Percentiles rank a stretch among this genome's conserved stretches.
These are phyloP conservation scores for Solanum stenotomum DNA, from an alignment of 257 asterid species.

Conservation along the genomic window DNA sequence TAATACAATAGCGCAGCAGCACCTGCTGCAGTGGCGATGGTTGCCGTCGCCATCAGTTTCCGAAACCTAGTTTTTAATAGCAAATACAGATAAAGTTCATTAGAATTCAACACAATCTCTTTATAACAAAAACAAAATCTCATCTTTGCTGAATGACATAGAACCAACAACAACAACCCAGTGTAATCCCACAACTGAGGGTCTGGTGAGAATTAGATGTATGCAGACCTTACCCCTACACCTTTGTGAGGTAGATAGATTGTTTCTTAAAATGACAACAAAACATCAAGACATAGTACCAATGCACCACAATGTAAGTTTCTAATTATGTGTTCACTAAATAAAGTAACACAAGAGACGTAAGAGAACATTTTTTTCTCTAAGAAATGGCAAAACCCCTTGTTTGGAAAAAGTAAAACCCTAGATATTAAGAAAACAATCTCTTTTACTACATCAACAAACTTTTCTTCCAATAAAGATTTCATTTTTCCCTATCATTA, in stretches of 20 bases:
- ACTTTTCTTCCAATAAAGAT: not conserved
- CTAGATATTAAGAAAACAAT: not conserved
- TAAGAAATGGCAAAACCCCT: not conserved
- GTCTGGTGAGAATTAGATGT: not conserved
- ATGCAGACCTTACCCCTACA: not conserved
- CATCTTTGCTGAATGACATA: not conserved
- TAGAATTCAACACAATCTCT: not conserved
- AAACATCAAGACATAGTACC: not conserved
- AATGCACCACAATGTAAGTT: not conserved
- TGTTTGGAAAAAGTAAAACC: not conserved
- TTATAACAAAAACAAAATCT: not conserved
- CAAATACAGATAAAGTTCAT: not conserved
- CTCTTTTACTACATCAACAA: not conserved
- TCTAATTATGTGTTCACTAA: not conserved
- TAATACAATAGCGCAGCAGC: slow-evolving; percentile 97
- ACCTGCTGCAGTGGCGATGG: slow-evolving; percentile 99
- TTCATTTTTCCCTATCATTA: not conserved
- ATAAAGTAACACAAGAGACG: not conserved
- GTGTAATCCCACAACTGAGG: not conserved
- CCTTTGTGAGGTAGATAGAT: not conserved
- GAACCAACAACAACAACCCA: not conserved
- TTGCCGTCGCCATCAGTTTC: slow-evolving; percentile 88
- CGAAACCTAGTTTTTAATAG: slow-evolving; percentile 26
- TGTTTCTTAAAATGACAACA: not conserved
- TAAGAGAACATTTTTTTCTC: not conserved